Conservation (phyloP, 805 yeast species). For the Candida endomychidarum region DNA sequence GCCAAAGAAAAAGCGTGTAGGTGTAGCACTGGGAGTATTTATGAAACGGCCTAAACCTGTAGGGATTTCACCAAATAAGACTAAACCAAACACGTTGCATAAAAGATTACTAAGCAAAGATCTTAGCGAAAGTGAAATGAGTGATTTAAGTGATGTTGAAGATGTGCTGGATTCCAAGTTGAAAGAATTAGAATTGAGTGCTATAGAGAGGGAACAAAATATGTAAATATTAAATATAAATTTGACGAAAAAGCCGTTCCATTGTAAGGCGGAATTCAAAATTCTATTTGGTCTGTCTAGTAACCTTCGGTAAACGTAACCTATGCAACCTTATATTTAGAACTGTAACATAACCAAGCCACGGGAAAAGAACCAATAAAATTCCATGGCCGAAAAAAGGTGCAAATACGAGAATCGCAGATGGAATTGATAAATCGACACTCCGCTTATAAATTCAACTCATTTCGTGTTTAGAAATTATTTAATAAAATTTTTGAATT, state of each 20-base stretch:
- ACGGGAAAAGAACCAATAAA: too few species aligned
- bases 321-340: too few species aligned
- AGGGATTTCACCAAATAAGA: neutral
- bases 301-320: too few species aligned
- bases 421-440: conserved; percentile 4
- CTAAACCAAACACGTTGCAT: neutral
- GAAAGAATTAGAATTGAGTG: neutral
- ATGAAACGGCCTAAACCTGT: conserved; percentile 3
- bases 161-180: neutral
- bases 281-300: too few species aligned
- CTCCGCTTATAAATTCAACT: neutral
- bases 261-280: too few species aligned
- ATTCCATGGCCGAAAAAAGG: neutral
- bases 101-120: neutral
- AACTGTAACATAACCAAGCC: too few species aligned
- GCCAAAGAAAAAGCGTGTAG: conserved; percentile 9
- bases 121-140: neutral
- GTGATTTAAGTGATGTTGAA: conserved; percentile 4
- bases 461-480: too few species aligned
- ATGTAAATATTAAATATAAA: too few species aligned
- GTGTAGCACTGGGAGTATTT: neutral
- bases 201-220: neutral
- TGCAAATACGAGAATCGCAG: conserved; percentile 6
- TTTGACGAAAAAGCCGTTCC: too few species aligned
- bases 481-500: too few species aligned